phyloP scores from a whole-genome alignment of 169 alveolate genomes.

The Eimeria praecox region DNA sequence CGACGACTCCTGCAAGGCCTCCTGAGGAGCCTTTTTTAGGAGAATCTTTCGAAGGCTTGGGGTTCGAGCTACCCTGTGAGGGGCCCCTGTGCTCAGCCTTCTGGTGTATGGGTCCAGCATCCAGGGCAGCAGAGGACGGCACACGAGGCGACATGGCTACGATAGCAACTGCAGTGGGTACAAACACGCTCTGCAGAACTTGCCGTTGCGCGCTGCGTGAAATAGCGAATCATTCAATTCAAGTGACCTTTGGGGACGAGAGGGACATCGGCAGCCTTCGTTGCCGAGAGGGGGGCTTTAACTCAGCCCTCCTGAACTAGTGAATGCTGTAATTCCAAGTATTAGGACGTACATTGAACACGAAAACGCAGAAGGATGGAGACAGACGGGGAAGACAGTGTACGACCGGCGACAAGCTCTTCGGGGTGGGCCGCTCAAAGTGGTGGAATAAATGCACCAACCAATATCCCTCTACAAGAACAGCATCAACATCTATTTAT shows the following conservation, averaged over 20 bases:
- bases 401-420: background rate
- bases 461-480: background rate
- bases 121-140: background rate
- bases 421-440: background rate
- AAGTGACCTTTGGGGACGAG: background rate
- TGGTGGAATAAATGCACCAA: background rate
- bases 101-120: background rate
- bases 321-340: background rate
- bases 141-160: slow-evolving; percentile 5
- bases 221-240: background rate
- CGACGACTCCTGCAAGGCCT: slow-evolving; percentile 90
- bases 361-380: background rate
- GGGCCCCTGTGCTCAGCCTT: background rate
- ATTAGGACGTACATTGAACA: background rate
- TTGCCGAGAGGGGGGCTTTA: background rate
- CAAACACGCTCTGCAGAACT: background rate
- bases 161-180: background rate
- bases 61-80: background rate
- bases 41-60: background rate
- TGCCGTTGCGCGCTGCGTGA: background rate
- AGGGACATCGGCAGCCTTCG: background rate
- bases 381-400: background rate
- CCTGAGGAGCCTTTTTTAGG: slow-evolving; percentile 35
- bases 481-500: background rate
- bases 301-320: background rate